A percentile compares a stretch with the other conserved stretches of the same genome.
phyloP scores from a whole-genome alignment of 2,329 filamentous ascomycete genomes.

The Clathrospora elynae region DNA sequence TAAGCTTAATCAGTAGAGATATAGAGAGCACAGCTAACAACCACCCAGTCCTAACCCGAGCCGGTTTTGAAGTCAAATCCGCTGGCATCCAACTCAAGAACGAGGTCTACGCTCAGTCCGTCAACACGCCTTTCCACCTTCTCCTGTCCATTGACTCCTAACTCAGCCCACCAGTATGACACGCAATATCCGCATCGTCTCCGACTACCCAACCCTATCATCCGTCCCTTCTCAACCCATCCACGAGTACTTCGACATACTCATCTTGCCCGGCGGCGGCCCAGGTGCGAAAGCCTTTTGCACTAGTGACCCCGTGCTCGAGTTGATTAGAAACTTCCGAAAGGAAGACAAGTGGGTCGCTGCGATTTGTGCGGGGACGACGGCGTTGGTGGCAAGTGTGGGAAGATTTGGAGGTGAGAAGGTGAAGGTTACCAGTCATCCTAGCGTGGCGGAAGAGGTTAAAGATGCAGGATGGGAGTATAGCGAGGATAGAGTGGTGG shows the following conservation, averaged over 20 bases:
- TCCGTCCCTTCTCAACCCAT: conserved; percentile 20
- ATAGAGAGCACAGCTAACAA: neutral
- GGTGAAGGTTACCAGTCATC: conserved; percentile 46
- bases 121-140: neutral
- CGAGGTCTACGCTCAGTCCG: conserved; percentile 38
- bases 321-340: conserved; percentile 40
- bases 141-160: neutral
- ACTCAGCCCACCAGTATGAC: conserved; percentile 37
- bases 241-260: conserved; percentile 36
- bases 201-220: conserved; percentile 36
- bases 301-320: conserved; percentile 25
- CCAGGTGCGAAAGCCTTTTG: conserved; percentile 47
- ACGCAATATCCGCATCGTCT: conserved; percentile 46
- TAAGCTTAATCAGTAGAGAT: neutral
- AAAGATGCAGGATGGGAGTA: conserved; percentile 43
- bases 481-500: conserved; percentile 44
- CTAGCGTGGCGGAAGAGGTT: conserved; percentile 45
- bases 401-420: conserved; percentile 24
- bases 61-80: conserved; percentile 46
- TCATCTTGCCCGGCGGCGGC: conserved; percentile 48
- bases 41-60: conserved; percentile 44
- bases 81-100: conserved; percentile 45
- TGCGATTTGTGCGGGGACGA: conserved; percentile 48
- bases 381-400: conserved; percentile 42
- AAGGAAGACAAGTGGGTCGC: conserved; percentile 41